phyloP scores from a whole-genome alignment of 306 rosid species.

The Castanospermum australe region DNA sequence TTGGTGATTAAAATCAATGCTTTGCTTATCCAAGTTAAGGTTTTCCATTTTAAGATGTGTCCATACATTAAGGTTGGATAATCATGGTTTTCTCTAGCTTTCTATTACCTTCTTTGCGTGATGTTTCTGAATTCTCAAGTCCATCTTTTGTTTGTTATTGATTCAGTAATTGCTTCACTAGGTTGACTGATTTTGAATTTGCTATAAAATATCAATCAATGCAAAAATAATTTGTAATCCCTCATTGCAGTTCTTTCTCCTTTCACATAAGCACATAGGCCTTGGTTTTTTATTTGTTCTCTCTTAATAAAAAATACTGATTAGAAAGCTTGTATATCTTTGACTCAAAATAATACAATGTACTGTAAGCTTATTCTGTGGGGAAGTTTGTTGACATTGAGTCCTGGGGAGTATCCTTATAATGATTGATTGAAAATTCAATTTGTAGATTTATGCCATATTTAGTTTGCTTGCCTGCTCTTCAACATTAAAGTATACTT shows the following conservation, averaged over 20 bases:
- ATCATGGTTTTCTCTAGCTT: neutral
- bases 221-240: neutral
- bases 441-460: neutral
- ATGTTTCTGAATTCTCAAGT: neutral
- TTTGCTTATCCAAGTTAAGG: neutral
- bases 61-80: conserved; percentile 6
- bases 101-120: neutral
- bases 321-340: neutral
- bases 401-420: neutral
- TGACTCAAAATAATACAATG: neutral
- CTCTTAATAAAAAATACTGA: neutral
- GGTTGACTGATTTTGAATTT: neutral
- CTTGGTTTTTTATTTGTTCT: neutral
- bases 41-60: conserved; percentile 20
- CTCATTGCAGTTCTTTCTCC: conserved; percentile 5
- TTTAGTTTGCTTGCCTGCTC: neutral
- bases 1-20: neutral
- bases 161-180: neutral
- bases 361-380: neutral
- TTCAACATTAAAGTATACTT: neutral
- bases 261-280: neutral
- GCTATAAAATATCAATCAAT: neutral
- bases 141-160: neutral
- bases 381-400: neutral
- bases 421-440: neutral